These are phyloP conservation scores for Ceratocystiopsis minuta DNA, from an alignment of 2,329 filamentous ascomycete genomes.

Conservation along the genomic window DNA sequence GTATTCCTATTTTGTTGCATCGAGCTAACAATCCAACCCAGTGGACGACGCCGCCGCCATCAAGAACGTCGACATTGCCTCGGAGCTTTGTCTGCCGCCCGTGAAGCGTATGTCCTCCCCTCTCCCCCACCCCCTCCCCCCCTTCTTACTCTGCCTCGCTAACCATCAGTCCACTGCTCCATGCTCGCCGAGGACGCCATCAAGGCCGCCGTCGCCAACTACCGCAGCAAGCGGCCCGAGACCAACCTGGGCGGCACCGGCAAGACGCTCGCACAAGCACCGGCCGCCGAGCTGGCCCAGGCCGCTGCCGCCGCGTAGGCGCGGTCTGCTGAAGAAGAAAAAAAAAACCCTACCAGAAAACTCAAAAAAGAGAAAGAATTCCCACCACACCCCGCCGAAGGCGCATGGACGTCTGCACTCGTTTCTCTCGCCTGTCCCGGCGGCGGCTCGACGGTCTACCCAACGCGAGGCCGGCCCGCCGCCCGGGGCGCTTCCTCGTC, in stretches of 20 bases:
- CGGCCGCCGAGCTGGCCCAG: slow-evolving; percentile 1
- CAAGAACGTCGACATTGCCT: slow-evolving; percentile 94
- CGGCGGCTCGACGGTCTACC: too few species aligned
- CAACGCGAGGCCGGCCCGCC: too few species aligned
- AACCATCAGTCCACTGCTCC: slow-evolving; percentile 58
- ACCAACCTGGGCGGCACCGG: slow-evolving; percentile 64
- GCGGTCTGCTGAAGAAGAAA: not conserved
- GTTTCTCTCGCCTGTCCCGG: too few species aligned
- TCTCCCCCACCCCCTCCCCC: slow-evolving; percentile 52
- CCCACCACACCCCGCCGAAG: too few species aligned
- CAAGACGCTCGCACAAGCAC: slow-evolving; percentile 8
- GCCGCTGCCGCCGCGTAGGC: slow-evolving; percentile 5
- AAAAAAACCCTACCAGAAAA: not conserved
- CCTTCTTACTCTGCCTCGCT: slow-evolving; percentile 34
- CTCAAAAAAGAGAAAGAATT: not conserved
- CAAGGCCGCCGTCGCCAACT: slow-evolving; percentile 80
- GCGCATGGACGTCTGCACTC: too few species aligned
- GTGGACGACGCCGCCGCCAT: slow-evolving; percentile 84
- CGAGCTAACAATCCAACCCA: not conserved
- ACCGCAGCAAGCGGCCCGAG: slow-evolving; percentile 78
- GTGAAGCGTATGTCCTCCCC: slow-evolving; percentile 73
- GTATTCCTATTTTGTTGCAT: too few species aligned
- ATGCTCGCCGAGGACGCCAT: slow-evolving; percentile 89
- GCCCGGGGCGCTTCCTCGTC: too few species aligned
- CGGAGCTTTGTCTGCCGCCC: slow-evolving; percentile 78